Percentiles rank a stretch among this genome's conserved stretches.
These are phyloP conservation scores for Globisporangium paddicum DNA, from an alignment of 352 stramenopile species.

Conservation along the genomic window DNA sequence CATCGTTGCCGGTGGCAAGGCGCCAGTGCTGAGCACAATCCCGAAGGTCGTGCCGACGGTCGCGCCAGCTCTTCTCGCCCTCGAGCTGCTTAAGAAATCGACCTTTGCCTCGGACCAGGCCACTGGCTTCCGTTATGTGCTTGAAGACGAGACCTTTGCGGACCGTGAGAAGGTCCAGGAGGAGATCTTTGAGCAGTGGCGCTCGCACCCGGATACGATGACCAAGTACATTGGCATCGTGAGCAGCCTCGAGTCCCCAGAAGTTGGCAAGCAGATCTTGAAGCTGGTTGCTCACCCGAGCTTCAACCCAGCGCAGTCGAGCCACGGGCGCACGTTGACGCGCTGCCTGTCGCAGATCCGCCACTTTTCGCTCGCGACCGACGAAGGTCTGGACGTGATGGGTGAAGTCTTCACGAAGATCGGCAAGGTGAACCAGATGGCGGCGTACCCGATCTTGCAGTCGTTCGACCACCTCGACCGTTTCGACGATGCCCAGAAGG, in stretches of 20 bases:
- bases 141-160: conserved; percentile 55
- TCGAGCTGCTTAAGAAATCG: conserved; percentile 55
- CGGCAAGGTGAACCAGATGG: conserved; percentile 85
- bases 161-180: conserved; percentile 60
- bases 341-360: conserved; percentile 68
- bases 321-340: conserved; percentile 60
- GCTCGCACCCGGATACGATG: conserved; percentile 64
- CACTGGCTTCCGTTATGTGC: conserved; percentile 51
- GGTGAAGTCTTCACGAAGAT: conserved; percentile 69
- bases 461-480: conserved; percentile 76
- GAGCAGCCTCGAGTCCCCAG: conserved; percentile 53
- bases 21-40: conserved; percentile 38
- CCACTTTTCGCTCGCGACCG: conserved; percentile 66
- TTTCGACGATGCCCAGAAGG: conserved; percentile 58
- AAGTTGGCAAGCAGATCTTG: conserved; percentile 70
- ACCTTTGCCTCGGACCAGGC: conserved; percentile 70
- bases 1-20: conserved; percentile 54
- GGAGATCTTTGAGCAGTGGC: conserved; percentile 68
- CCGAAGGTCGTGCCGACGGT: conserved; percentile 37
- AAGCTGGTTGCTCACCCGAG: conserved; percentile 56
- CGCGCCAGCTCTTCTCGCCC: conserved; percentile 36
- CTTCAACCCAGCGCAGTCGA: conserved; percentile 76
- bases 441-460: conserved; percentile 72
- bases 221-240: conserved; percentile 80
- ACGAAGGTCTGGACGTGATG: conserved; percentile 74